Base-by-base conservation (phyloP, 2,329 filamentous ascomycete genomes). In the Alternaria sp. region DNA sequence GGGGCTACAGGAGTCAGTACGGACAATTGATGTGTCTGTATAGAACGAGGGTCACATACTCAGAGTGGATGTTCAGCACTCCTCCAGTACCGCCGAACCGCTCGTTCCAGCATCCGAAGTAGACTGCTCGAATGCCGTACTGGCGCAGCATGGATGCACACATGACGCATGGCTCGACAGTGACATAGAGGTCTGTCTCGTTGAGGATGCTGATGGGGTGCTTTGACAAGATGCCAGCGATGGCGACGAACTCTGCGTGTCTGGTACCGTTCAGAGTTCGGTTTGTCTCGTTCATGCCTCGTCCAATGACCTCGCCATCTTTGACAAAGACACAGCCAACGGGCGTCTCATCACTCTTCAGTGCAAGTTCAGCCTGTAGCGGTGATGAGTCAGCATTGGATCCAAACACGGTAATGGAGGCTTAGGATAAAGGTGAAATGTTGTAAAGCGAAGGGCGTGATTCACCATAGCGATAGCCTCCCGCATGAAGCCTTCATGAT, bases 111-210 rank as follows among this genome's bases (percentile, higher is more conserved):
- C 94, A 97, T 5, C 95, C 96, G 79, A 95, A 99, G 79, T 94
- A 98, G 32, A 99, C 95, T 68, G 90, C 91, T 64, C 91, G 88
- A 79, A 99, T 93, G 14, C 89, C 87, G 66, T 96, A 90, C 79
- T 99, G 96, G 53, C 93, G 89, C 52, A 99, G 85, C 54, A 96
- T 88, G 7, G 93, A 96, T 12, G 95, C 95, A 77, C 95, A 99
- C 95, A 99, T 99, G 81, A 99, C 93, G 79, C 95, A 99, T 5
- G 95, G 95, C 81, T 99, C 96, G 55, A 99, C 94, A 0, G 95
- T 99, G 50, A 99, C 95, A 79, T 99, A 99, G 53, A 99, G 87
- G 73, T 91, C 89, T 10, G 89, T 91, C 66, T 94, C 87, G 40
- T 83, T 84, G 68, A 98, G 84, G 64, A 94, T 87, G 12, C 85